phyloP scores from a whole-genome alignment of 2,329 filamentous ascomycete species.

The Colletotrichum siamense region DNA sequence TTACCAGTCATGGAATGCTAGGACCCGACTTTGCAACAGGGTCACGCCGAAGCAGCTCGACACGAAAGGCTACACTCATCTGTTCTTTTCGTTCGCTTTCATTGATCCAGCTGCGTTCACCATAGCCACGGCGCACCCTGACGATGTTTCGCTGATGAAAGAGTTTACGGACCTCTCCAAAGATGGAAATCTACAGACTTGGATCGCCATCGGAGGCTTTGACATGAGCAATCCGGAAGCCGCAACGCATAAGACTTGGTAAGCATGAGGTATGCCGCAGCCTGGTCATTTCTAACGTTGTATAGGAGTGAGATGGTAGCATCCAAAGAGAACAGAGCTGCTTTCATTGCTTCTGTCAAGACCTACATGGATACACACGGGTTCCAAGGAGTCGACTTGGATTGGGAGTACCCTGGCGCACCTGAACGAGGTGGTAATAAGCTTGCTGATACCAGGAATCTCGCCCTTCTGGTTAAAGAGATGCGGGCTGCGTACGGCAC shows the following conservation, averaged over 20 bases:
- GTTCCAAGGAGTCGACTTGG: neutral
- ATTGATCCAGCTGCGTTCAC: neutral
- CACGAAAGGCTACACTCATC: neutral
- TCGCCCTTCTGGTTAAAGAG: neutral
- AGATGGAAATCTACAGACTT: neutral
- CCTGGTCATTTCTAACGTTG: neutral
- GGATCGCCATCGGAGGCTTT: neutral
- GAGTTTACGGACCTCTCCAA: constrained; percentile 31
- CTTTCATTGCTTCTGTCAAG: neutral
- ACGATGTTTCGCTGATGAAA: constrained; percentile 12
- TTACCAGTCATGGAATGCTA: neutral
- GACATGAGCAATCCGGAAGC: neutral
- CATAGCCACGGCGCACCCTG: neutral
- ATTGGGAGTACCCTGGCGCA: neutral
- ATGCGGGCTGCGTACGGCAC: neutral
- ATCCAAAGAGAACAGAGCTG: neutral
- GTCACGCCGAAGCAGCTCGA: neutral
- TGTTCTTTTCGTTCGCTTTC: neutral
- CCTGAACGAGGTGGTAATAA: neutral
- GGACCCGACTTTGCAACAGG: neutral
- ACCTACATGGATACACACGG: neutral
- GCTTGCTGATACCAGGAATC: neutral
- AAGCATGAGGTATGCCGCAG: rapidly evolving
- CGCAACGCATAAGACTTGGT: neutral
- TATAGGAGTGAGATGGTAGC: neutral